Conservation (phyloP, 805 yeast genomes). For the Saccharomyces eubayanus region DNA sequence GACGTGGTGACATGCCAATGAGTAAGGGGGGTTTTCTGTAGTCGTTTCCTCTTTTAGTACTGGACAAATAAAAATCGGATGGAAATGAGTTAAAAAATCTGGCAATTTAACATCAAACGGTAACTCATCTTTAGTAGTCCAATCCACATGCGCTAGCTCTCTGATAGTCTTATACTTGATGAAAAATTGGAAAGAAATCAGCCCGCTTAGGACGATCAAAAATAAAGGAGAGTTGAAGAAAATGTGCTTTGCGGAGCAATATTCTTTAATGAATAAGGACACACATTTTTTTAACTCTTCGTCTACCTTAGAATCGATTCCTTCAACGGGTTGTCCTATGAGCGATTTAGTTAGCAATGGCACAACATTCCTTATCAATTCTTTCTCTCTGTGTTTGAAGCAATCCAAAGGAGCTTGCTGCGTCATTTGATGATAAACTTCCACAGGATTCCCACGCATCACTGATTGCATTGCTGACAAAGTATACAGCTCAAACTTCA, state of each 20-base stretch:
- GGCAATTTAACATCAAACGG: constrained; percentile 59
- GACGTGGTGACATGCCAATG: constrained; percentile 57
- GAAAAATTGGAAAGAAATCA: constrained; percentile 45
- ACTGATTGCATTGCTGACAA: constrained; percentile 17
- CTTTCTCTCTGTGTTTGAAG: constrained; percentile 33
- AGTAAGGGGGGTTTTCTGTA: constrained; percentile 50
- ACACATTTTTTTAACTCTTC: constrained; percentile 18
- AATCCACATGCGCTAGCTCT: constrained; percentile 30
- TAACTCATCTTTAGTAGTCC: constrained; percentile 52
- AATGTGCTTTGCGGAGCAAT: constrained; percentile 41
- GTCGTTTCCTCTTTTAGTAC: constrained; percentile 62
- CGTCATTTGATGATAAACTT: constrained; percentile 39
- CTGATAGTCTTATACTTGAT: constrained; percentile 38
- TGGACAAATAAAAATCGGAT: constrained; percentile 65
- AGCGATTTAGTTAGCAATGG: constrained; percentile 36
- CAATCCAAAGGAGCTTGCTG: constrained; percentile 21
- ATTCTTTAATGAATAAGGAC: constrained; percentile 39
- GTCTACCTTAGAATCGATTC: constrained; percentile 11
- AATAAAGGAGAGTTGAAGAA: constrained; percentile 47
- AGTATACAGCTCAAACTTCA: constrained; percentile 21
- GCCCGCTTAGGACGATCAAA: constrained; percentile 43
- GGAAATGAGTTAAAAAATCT: constrained; percentile 40
- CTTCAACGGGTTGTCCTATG: constrained; percentile 12
- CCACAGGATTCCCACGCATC: constrained; percentile 12
- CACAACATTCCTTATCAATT: constrained; percentile 35